These are phyloP conservation scores for Jacaranda copaia DNA, from an alignment of 257 asterid species.

Conservation along the genomic window DNA sequence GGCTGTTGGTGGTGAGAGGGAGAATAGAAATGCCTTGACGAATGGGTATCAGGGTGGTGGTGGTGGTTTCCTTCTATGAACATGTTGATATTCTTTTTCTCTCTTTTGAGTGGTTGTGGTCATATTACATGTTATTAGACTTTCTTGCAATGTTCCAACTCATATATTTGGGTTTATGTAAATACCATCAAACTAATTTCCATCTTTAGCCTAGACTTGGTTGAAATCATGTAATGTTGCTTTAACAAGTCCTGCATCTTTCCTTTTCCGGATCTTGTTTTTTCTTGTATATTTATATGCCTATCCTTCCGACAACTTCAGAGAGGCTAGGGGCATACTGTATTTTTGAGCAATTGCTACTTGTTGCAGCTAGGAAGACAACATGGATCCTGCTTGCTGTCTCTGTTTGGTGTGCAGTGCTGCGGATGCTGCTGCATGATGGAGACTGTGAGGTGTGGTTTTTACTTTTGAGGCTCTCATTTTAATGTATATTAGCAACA, in stretches of 20 bases:
- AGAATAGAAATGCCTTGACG: not conserved
- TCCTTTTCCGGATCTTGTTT: not conserved
- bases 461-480: not conserved
- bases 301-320: not conserved
- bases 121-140: not conserved
- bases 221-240: not conserved
- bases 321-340: not conserved
- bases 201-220: not conserved
- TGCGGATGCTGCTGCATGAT: not conserved
- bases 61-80: not conserved
- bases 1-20: not conserved
- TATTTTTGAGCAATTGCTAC: slow-evolving; percentile 5
- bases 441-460: slow-evolving; percentile 14
- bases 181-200: not conserved
- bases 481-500: not conserved
- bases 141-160: not conserved
- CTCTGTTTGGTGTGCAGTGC: not conserved
- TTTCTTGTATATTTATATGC: not conserved
- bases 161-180: not conserved
- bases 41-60: not conserved
- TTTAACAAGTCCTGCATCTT: not conserved
- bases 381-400: slow-evolving; percentile 8
- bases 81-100: not conserved
- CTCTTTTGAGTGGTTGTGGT: not conserved
- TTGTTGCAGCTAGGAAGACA: slow-evolving; percentile 19